Evolutionary conservation across 345 rosid genomes (phyloP), one percentile per base, ranked within the genome.

Genomic region (Arabidopsis arenosa): DNA sequence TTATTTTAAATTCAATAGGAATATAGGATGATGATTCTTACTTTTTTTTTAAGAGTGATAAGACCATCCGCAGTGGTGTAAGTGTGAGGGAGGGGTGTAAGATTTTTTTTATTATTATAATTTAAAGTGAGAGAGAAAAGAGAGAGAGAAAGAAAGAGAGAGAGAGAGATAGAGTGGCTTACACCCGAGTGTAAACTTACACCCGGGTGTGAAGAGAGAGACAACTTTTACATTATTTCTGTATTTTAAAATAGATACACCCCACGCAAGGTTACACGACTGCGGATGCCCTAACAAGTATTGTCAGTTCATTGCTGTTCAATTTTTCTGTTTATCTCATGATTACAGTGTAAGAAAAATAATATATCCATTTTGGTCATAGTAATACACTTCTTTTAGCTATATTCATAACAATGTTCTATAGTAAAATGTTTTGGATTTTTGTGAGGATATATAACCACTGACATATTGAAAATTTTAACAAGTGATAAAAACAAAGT

Each of bases 261-360:
- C n/a, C n/a, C n/a, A n/a, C n/a, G n/a, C n/a, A n/a, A n/a, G n/a
- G n/a, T n/a, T n/a, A n/a, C n/a, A n/a, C n/a, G n/a, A n/a, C n/a
- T n/a, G n/a, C n/a, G n/a, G n/a, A n/a, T n/a, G n/a, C n/a, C n/a
- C n/a, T 67, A 23, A 28, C 1, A 43, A 39, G 62, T 39, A 53
- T 66, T 51, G 71, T 66, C 70, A 33, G 57, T 17, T 48, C 32
- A 47, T 48, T 48, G 11, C 70, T 65, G 57, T 48, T 33, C 15
- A 9, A 2, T 13, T 0, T 0, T 14, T 8, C 52, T 47, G 45
- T 37, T 45, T 18, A 45, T 45, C 30, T 49, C 44, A 66, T 66
- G 58, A 66, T 66, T 51, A 66, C 11, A 66, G 9, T 8, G 59
- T 66, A 17, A 15, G 30, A 33, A 48, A 6, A 18, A 18, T 36